A percentile compares a stretch with the other conserved stretches of the same genome.
phyloP scores from a whole-genome alignment of 2,329 filamentous ascomycete genomes.

The Aspergillus proliferans region DNA sequence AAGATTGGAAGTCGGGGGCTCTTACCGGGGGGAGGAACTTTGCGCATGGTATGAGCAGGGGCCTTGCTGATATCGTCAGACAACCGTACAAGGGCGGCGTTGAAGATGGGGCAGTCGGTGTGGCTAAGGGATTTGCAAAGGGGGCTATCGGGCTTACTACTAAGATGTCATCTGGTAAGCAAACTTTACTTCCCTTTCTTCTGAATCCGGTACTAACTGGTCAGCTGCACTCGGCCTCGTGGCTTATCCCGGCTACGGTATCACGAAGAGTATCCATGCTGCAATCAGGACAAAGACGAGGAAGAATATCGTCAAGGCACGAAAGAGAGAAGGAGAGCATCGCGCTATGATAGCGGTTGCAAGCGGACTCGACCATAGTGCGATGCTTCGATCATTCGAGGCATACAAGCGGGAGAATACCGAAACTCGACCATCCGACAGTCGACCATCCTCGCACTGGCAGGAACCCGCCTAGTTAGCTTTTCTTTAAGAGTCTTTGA shows the following conservation, averaged over 20 bases:
- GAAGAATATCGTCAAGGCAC: conserved; percentile 17
- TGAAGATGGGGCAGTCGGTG: conserved; percentile 26
- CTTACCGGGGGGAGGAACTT: conserved; percentile 28
- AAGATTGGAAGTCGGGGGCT: conserved; percentile 28
- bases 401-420: conserved; percentile 1
- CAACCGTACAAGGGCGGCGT: conserved; percentile 26
- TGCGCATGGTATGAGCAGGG: conserved; percentile 25
- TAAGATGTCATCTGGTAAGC: conserved; percentile 19
- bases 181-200: not conserved
- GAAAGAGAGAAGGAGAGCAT: conserved; percentile 13
- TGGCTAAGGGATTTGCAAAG: conserved; percentile 30
- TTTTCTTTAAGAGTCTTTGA: too few relatives aligned
- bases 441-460: not conserved
- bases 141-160: conserved; percentile 20
- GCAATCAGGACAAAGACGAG: conserved; percentile 19
- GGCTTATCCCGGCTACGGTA: conserved; percentile 28
- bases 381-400: conserved; percentile 8
- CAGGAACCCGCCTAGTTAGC: too few relatives aligned
- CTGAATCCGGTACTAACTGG: not conserved
- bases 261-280: conserved; percentile 26
- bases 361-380: not conserved
- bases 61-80: conserved; percentile 24
- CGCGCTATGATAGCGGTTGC: conserved; percentile 5
- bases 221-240: conserved; percentile 23
- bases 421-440: not conserved